phyloP scores from a whole-genome alignment of 139 green algal genomes.

The Asterochloris sp. region DNA sequence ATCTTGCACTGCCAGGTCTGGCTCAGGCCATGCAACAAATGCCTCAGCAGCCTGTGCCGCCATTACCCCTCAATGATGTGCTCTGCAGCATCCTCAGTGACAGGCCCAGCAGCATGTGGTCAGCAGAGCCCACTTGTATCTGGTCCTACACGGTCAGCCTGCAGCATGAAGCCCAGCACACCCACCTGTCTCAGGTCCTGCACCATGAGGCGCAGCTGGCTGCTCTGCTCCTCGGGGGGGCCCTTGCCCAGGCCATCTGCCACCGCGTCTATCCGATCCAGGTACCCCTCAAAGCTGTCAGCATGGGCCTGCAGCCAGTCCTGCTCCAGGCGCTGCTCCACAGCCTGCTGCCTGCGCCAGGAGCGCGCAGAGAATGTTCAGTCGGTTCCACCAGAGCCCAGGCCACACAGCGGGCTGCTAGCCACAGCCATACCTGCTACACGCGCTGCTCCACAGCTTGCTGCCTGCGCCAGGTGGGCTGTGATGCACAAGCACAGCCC shows the following conservation, averaged over 20 bases:
- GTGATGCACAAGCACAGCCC: too few species aligned
- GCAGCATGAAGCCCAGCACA: not conserved
- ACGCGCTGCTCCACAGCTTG: not conserved
- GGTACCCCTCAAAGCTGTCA: conserved; percentile 1
- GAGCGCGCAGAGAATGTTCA: too few species aligned
- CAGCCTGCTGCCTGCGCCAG: not conserved
- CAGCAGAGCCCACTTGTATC: too few species aligned
- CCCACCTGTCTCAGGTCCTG: conserved; percentile 6
- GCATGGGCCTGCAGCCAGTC: not conserved
- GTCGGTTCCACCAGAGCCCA: too few species aligned
- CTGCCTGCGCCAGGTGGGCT: not conserved
- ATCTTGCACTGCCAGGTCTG: too few species aligned
- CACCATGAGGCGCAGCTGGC: conserved; percentile 4
- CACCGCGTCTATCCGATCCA: not conserved
- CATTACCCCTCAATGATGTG: too few species aligned
- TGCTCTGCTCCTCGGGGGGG: not conserved
- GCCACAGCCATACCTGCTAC: conserved; percentile 1
- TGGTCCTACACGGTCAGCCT: too few species aligned
- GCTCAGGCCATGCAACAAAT: too few species aligned
- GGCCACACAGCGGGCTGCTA: too few species aligned
- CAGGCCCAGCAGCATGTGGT: too few species aligned
- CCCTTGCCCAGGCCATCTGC: not conserved
- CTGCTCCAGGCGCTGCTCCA: conserved; percentile 4
- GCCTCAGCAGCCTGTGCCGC: too few species aligned
- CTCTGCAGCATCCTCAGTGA: too few species aligned